Base-by-base conservation (phyloP, 2,329 filamentous ascomycete species). In the Sarocladiaceae sp. region DNA sequence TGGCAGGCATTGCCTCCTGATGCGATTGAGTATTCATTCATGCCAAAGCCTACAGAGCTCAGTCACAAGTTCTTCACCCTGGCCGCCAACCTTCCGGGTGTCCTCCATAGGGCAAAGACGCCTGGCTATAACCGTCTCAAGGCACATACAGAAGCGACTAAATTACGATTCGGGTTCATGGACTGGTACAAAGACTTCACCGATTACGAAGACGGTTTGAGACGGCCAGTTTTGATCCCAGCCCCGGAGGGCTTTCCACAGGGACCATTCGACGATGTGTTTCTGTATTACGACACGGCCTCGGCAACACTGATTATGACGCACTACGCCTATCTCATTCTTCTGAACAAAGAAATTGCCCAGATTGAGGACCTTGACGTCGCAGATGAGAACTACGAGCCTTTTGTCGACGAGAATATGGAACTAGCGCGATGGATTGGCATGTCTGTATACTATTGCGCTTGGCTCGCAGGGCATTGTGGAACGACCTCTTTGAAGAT, bases 401-500 rank as follows among this genome's bases (percentile, higher is more conserved):
- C 7, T 6, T 12, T n/a, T 17, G 35, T n/a, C 6, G 18, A 12
- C 10, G 35, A 37, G 35, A 37, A 37, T 37, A 8, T 10, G n/a
- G 35, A 37, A 37, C n/a, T 37, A n/a, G 35, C 35, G 11, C 35
- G n/a, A 17, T 37, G 35, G 35, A 37, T 37, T 6, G 11, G 35
- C n/a, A 37, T 37, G 35, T 37, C 35, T 37, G n/a, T 37, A 17
- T 37, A 37, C 35, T 37, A 37, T n/a, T 37, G 35, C 35, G 35
- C 35, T 6, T 17, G 35, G 35, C 35, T 37, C 10, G 35, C 35
- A 37, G 35, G 35, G 11, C 6, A 6, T 17, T 37, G 35, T 17
- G 35, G 35, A n/a, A 37, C 35, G n/a, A 10, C 10, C 35, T 6
- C 35, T 37, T 17, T 37, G n/a, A 37, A 8, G 35, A 37, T 37